Conservation (phyloP, 257 asterid genomes). For the Nicotiana otophora region DNA sequence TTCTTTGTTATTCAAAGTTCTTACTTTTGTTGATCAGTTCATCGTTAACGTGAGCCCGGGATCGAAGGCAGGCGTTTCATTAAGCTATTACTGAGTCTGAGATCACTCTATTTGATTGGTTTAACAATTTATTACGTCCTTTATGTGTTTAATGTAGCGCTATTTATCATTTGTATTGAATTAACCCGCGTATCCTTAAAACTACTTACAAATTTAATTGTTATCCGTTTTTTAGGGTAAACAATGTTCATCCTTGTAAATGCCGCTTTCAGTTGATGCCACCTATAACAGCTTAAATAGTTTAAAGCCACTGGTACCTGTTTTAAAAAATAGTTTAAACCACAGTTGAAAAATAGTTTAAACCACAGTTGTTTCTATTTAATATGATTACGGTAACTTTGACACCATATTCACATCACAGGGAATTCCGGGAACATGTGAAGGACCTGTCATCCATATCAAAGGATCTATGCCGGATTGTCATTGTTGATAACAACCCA, state of each 20-base stretch:
- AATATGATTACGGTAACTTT: neutral
- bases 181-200: too few species aligned
- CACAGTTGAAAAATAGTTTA: neutral
- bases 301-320: neutral
- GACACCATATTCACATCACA: conserved; percentile 23
- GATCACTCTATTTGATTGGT: too few species aligned
- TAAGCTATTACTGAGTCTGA: too few species aligned
- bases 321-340: neutral
- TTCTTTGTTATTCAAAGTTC: too few species aligned
- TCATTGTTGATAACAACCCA: conserved; percentile 92
- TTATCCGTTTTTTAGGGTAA: too few species aligned
- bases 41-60: too few species aligned
- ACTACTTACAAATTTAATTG: too few species aligned
- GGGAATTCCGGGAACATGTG: conserved; percentile 88
- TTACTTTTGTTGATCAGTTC: too few species aligned
- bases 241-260: neutral
- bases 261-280: neutral
- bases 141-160: too few species aligned
- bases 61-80: too few species aligned
- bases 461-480: conserved; percentile 62
- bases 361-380: neutral
- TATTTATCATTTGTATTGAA: too few species aligned
- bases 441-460: conserved; percentile 81
- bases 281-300: neutral
- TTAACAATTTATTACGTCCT: too few species aligned